A percentile compares a stretch with the other conserved stretches of the same genome.
These are phyloP conservation scores for Suhomyces yuchorum DNA, from an alignment of 1,139 yeast species.

Conservation along the genomic window DNA sequence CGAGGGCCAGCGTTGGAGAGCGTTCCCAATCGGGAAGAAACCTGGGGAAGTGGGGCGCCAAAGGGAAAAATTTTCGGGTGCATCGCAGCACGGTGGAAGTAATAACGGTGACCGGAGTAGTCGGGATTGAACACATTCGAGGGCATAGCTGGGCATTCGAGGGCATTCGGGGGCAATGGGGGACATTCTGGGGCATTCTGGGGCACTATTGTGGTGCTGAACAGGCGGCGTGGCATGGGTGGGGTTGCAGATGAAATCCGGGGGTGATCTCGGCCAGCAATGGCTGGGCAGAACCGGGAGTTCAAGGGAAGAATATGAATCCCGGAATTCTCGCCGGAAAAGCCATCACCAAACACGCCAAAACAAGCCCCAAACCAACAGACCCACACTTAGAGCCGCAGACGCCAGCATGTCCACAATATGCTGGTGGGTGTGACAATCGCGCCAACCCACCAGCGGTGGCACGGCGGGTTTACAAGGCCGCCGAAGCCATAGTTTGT, in stretches of 20 bases:
- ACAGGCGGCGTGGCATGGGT: not conserved
- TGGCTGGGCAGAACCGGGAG: not conserved
- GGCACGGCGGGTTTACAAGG: not conserved
- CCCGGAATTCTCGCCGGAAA: not conserved
- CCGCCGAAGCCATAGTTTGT: not conserved
- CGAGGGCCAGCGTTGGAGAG: not conserved
- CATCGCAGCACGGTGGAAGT: not conserved
- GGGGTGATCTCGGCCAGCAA: not conserved
- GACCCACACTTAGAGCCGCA: too few species aligned
- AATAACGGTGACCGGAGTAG: not conserved
- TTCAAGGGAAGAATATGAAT: not conserved
- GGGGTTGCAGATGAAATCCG: not conserved
- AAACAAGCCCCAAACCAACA: not conserved
- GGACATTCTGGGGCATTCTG: too few species aligned
- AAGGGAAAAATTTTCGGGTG: conserved; percentile 1
- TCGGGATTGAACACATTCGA: not conserved
- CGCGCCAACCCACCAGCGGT: not conserved
- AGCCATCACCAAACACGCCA: not conserved
- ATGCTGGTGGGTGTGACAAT: too few species aligned
- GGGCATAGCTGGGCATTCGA: not conserved
- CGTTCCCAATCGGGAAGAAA: conserved; percentile 6
- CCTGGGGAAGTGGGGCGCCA: conserved; percentile 15
- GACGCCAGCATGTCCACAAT: too few species aligned
- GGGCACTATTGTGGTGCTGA: not conserved
- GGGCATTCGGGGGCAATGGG: not conserved